A percentile compares a stretch with the other conserved stretches of the same genome.
Conservation (phyloP, 805 yeast species). For the Tetrapisispora taiwanensis region DNA sequence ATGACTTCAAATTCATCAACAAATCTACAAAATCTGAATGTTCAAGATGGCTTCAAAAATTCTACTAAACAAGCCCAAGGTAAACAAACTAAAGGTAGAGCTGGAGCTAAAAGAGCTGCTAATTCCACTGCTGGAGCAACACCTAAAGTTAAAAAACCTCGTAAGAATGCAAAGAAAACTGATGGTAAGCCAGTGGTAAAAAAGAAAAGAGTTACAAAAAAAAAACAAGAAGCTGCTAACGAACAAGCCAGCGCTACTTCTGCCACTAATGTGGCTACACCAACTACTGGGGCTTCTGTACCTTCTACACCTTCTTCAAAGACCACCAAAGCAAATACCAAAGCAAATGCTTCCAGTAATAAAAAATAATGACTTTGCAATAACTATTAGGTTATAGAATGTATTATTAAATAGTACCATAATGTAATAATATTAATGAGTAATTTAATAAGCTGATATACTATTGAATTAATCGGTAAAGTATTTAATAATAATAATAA, state of each 20-base stretch:
- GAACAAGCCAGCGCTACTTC: background rate
- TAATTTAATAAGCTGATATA: too few species aligned
- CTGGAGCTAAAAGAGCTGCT: conserved; percentile 1
- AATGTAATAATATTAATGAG: too few species aligned
- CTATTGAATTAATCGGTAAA: too few species aligned
- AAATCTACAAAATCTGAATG: conserved; percentile 26
- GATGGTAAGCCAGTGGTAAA: conserved; percentile 18
- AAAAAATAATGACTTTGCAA: background rate
- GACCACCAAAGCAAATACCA: background rate
- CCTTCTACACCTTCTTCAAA: background rate
- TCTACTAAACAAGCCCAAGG: conserved; percentile 19
- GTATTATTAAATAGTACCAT: too few species aligned
- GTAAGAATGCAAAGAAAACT: conserved; percentile 23
- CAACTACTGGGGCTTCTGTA: background rate
- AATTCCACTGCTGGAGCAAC: conserved; percentile 10
- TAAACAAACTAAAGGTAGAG: conserved; percentile 10
- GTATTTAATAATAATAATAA: background rate
- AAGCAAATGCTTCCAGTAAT: background rate
- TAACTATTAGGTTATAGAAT: too few species aligned
- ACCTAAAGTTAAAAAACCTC: conserved; percentile 23
- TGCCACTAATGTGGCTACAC: background rate
- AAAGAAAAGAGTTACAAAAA: conserved; percentile 23
- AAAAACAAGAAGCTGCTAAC: conserved; percentile 9
- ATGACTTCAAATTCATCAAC: conserved; percentile 23
- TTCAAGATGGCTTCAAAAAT: conserved; percentile 18